Evolutionary conservation across 257 asterid species (phyloP).

Genomic region (Prunella vulgaris): DNA sequence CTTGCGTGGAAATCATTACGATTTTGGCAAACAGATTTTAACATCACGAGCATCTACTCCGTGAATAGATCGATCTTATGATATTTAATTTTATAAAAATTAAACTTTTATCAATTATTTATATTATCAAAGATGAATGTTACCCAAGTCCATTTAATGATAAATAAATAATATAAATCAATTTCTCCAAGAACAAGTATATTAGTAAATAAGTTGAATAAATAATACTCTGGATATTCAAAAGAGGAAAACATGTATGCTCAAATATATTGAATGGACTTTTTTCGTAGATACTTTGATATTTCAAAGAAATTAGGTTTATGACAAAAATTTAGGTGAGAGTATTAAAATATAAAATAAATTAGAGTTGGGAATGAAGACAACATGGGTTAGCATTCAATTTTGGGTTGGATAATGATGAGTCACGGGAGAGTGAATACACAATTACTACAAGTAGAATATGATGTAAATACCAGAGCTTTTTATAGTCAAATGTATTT

Average conservation of each 20-base stretch:
- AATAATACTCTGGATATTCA: not conserved
- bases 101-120: too few relatives aligned
- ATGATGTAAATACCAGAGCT: not conserved
- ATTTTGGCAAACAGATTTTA: too few relatives aligned
- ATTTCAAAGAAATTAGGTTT: conserved; percentile 3
- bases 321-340: conserved; percentile 16
- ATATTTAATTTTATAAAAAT: too few relatives aligned
- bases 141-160: too few relatives aligned
- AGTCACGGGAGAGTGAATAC: conserved; percentile 22
- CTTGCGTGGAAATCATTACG: too few relatives aligned
- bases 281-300: not conserved
- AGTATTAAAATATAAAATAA: not conserved
- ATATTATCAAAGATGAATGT: too few relatives aligned
- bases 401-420: conserved; percentile 19
- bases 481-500: conserved; percentile 31
- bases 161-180: too few relatives aligned
- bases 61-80: too few relatives aligned
- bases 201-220: not conserved
- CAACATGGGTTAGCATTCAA: conserved; percentile 36
- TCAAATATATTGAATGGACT: too few relatives aligned
- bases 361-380: conserved; percentile 27
- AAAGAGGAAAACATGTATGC: too few relatives aligned
- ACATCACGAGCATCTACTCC: too few relatives aligned
- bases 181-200: too few relatives aligned
- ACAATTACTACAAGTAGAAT: not conserved